phyloP scores from a whole-genome alignment of 148 eudicot species.

The Heliosperma pusillum region DNA sequence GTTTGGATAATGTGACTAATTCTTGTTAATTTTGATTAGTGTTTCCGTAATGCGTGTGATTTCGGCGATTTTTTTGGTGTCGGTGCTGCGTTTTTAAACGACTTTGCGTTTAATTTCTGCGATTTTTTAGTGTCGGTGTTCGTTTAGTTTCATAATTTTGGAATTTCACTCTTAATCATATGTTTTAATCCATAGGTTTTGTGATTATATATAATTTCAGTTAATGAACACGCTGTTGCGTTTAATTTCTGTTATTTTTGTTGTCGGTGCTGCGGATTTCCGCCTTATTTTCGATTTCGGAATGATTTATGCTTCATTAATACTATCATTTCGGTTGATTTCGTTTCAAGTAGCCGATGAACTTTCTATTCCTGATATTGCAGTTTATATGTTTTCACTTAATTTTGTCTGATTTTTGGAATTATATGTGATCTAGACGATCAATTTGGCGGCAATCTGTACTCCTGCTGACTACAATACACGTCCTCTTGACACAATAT shows the following conservation, averaged over 20 bases:
- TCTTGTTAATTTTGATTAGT: not conserved
- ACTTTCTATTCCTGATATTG: not conserved
- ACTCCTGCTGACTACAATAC: slow-evolving; percentile 99
- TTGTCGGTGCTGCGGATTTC: not conserved
- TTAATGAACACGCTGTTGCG: not conserved
- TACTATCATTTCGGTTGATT: not conserved
- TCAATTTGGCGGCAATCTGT: slow-evolving; percentile 96
- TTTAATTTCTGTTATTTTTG: not conserved
- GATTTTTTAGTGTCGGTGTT: not conserved
- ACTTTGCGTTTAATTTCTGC: not conserved
- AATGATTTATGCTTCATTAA: not conserved
- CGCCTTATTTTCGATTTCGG: not conserved
- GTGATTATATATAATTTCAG: not conserved
- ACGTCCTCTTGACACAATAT: slow-evolving; percentile 90
- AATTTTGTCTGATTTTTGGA: not conserved
- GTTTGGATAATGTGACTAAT: too few relatives aligned
- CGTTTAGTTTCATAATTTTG: not conserved
- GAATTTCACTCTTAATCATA: too few relatives aligned
- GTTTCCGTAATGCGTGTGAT: not conserved
- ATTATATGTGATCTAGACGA: slow-evolving; percentile 45
- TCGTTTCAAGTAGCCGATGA: not conserved
- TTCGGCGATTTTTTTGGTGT: not conserved
- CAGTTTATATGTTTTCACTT: not conserved
- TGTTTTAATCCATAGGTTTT: too few relatives aligned
- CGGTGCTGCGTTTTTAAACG: not conserved